Conservation (phyloP, 1,284 basidiomycete genomes). For the Ceraceosorus guamensis region DNA sequence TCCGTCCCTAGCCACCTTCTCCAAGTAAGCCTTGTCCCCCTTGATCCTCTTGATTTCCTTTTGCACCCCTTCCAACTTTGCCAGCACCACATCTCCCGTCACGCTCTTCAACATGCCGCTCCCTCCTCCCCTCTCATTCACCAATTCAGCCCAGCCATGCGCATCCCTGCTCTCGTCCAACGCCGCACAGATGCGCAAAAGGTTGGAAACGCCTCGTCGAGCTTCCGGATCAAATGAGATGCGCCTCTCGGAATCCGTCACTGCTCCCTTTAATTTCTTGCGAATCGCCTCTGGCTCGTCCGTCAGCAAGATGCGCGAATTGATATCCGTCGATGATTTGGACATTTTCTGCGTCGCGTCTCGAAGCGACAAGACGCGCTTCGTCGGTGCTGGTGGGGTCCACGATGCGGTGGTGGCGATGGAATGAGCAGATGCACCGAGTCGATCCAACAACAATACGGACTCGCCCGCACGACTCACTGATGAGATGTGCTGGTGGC, state of each 20-base stretch:
- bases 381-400: conserved; percentile 60
- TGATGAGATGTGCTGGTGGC: conserved; percentile 65
- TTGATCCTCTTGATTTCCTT: too few relatives aligned
- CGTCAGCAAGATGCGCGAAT: conserved; percentile 80
- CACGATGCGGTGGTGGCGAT: background rate
- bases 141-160: too few relatives aligned
- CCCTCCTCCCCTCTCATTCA: too few relatives aligned
- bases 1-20: too few relatives aligned
- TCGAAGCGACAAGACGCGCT: conserved; percentile 64
- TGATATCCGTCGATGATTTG: conserved; percentile 71
- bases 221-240: conserved; percentile 67
- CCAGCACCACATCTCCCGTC: too few relatives aligned
- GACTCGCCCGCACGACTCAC: conserved; percentile 53
- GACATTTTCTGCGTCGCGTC: conserved; percentile 89
- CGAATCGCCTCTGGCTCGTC: conserved; percentile 62
- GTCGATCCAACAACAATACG: background rate
- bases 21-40: too few relatives aligned
- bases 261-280: conserved; percentile 68
- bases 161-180: too few relatives aligned
- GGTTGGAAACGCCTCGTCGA: conserved; percentile 76
- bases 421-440: background rate
- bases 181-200: conserved; percentile 59
- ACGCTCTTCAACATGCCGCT: too few relatives aligned
- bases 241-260: conserved; percentile 67
- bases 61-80: too few relatives aligned